Percentiles rank a stretch among this genome's conserved stretches.
These are phyloP conservation scores for Fusarium sarcochroum DNA, from an alignment of 2,329 filamentous ascomycete genomes.

Conservation along the genomic window DNA sequence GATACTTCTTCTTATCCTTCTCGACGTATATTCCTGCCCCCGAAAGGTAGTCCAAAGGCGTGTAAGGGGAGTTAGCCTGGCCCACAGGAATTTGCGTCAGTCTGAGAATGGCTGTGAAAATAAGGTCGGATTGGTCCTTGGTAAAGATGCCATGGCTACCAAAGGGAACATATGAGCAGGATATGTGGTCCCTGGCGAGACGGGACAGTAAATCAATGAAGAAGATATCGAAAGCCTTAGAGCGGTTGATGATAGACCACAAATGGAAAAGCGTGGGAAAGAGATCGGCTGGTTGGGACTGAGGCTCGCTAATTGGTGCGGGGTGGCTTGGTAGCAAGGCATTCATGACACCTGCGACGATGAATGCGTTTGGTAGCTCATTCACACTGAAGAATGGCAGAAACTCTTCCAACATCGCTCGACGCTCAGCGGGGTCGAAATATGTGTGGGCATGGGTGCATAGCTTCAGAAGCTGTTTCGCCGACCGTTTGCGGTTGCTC, in stretches of 20 bases:
- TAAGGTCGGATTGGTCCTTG: slow-evolving; percentile 88
- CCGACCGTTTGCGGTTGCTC: slow-evolving; percentile 66
- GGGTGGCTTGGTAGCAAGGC: slow-evolving; percentile 88
- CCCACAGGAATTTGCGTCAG: slow-evolving; percentile 96
- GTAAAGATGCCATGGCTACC: slow-evolving; percentile 92
- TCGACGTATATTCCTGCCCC: slow-evolving; percentile 90
- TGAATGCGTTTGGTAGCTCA: slow-evolving; percentile 91
- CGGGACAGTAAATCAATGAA: slow-evolving; percentile 93
- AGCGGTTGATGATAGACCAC: slow-evolving; percentile 93
- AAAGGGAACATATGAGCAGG: slow-evolving; percentile 82
- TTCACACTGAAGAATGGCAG: slow-evolving; percentile 93
- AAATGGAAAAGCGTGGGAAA: slow-evolving; percentile 96
- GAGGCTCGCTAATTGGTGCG: slow-evolving; percentile 76
- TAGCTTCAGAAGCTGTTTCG: slow-evolving; percentile 84
- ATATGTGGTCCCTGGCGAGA: slow-evolving; percentile 85
- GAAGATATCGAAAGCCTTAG: slow-evolving; percentile 86
- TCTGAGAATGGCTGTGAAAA: slow-evolving; percentile 92
- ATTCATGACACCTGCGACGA: slow-evolving; percentile 90
- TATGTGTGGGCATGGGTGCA: slow-evolving; percentile 92
- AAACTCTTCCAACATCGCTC: slow-evolving; percentile 84
- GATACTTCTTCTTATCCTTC: slow-evolving; percentile 93
- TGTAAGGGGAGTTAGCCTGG: slow-evolving; percentile 94
- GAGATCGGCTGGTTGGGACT: slow-evolving; percentile 90
- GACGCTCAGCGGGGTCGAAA: slow-evolving; percentile 89
- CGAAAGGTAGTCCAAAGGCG: slow-evolving; percentile 83